Conservation (phyloP, 2,329 filamentous ascomycete genomes). For the Sclerotinia sclerotiorum region DNA sequence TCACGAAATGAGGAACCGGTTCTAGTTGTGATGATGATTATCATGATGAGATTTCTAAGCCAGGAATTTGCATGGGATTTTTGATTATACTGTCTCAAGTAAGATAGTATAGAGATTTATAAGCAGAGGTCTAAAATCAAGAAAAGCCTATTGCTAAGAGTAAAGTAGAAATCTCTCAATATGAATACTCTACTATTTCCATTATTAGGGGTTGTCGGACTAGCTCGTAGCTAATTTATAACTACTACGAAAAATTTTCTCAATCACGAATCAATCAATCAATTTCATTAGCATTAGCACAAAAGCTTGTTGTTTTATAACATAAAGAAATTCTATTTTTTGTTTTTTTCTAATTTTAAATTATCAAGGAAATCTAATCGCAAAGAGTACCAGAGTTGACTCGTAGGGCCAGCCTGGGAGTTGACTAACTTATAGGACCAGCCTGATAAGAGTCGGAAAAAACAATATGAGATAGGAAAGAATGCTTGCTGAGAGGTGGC, state of each 20-base stretch:
- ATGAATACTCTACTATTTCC: no score
- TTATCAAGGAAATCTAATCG: neutral
- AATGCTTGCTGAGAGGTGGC: no score
- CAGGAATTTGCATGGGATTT: neutral
- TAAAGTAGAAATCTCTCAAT: no score
- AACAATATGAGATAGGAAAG: no score
- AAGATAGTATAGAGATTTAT: no score
- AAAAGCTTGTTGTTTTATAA: neutral
- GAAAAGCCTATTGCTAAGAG: no score
- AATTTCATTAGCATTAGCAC: neutral
- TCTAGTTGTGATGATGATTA: neutral
- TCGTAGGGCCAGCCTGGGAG: neutral
- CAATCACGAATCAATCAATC: no score
- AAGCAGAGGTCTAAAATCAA: no score
- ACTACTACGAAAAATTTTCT: neutral
- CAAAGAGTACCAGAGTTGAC: neutral
- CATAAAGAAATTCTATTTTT: neutral
- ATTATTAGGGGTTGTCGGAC: neutral
- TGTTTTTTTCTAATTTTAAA: neutral
- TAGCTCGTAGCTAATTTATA: neutral
- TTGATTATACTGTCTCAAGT: no score
- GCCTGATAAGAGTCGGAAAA: no score
- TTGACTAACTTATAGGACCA: no score
- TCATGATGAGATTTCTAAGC: neutral
- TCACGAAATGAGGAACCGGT: neutral